These are phyloP conservation scores for Boletus bicolor DNA, from an alignment of 768 basidiomycete genomes.

Conservation along the genomic window DNA sequence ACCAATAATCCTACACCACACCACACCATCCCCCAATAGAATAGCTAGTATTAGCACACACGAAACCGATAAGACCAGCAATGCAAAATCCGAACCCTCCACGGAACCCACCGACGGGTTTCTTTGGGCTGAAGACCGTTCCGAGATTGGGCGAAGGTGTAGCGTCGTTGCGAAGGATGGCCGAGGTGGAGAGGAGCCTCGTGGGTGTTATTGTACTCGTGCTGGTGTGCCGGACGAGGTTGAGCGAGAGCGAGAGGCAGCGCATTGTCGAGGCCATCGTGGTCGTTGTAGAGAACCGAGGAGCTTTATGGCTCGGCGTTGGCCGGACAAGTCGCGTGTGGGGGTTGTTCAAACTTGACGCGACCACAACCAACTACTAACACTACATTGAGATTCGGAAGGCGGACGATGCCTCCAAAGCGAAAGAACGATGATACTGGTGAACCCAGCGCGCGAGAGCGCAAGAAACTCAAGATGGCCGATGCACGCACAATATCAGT, in stretches of 20 bases:
- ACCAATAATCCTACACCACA: constrained; percentile 60
- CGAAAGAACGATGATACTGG: constrained; percentile 34
- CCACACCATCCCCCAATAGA: background rate
- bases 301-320: constrained; percentile 18
- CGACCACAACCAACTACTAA: background rate
- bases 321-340: constrained; percentile 11
- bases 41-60: background rate
- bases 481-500: constrained; percentile 67
- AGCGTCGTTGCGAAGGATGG: constrained; percentile 41
- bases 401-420: constrained; percentile 40
- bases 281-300: background rate
- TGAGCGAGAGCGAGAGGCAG: constrained; percentile 21
- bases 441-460: constrained; percentile 43
- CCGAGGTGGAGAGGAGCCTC: constrained; percentile 46
- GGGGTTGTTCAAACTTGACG: background rate
- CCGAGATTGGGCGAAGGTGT: constrained; percentile 48
- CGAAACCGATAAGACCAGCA: constrained; percentile 3
- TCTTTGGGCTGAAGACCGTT: constrained; percentile 55
- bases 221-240: constrained; percentile 10
- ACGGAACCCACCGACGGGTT: constrained; percentile 71
- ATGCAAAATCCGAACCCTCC: constrained; percentile 47
- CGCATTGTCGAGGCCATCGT: constrained; percentile 39
- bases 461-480: constrained; percentile 66
- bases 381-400: background rate
- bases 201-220: constrained; percentile 4